These are phyloP conservation scores for Tylopilus intermedius DNA, from an alignment of 768 basidiomycete species.

Conservation along the genomic window DNA sequence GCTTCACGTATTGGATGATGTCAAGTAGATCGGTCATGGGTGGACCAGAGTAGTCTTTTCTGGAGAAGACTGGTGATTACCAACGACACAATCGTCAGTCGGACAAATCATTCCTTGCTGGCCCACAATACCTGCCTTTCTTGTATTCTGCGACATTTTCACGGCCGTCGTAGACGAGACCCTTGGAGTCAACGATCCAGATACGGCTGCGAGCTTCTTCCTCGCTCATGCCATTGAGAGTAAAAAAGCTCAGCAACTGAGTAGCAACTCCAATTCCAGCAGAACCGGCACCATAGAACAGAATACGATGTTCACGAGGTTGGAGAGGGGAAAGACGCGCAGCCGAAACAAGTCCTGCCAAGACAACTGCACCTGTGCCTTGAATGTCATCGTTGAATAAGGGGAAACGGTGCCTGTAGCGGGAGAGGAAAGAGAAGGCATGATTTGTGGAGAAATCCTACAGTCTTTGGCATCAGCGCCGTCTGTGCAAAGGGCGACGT, in stretches of 20 bases:
- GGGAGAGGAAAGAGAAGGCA: constrained; percentile 79
- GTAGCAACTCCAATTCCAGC: constrained; percentile 90
- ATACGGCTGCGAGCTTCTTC: constrained; percentile 75
- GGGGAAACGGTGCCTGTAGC: constrained; percentile 70
- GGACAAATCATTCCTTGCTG: background rate
- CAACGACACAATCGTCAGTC: background rate
- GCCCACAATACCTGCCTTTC: constrained; percentile 48
- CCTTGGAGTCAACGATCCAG: constrained; percentile 84
- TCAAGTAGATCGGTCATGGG: constrained; percentile 72
- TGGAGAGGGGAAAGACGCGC: constrained; percentile 67
- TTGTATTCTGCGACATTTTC: constrained; percentile 77
- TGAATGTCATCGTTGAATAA: constrained; percentile 92
- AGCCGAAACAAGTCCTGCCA: constrained; percentile 87
- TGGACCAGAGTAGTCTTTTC: constrained; percentile 71
- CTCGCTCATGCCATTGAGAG: constrained; percentile 65
- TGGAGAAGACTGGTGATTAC: constrained; percentile 65
- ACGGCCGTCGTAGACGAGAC: constrained; percentile 73
- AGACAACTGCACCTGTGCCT: constrained; percentile 86
- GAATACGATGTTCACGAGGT: constrained; percentile 71
- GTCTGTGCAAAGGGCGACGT: background rate
- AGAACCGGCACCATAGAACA: constrained; percentile 90
- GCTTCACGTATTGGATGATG: constrained; percentile 75
- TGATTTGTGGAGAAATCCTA: constrained; percentile 91
- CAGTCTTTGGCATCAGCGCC: background rate
- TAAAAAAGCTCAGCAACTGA: constrained; percentile 88